These are phyloP conservation scores for Dalechampia spathulata DNA, from an alignment of 441 rosid species.

Conservation along the genomic window DNA sequence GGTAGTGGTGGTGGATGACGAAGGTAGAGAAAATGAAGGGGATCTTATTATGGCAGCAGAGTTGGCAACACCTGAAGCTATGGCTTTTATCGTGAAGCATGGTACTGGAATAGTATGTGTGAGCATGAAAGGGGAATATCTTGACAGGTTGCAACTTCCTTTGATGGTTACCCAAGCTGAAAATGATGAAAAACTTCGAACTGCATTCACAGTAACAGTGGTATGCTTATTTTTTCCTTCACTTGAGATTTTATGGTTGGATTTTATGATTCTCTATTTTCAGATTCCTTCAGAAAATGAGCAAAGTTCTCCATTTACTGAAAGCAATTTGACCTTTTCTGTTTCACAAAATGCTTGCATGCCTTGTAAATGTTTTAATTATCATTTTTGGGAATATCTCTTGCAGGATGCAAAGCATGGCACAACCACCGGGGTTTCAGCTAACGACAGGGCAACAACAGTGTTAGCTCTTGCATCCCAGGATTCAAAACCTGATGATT, in stretches of 20 bases:
- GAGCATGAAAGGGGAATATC: conserved; percentile 72
- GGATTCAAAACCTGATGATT: conserved; percentile 84
- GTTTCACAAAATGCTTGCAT: neutral
- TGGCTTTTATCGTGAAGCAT: conserved; percentile 94
- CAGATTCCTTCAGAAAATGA: neutral
- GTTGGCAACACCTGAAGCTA: conserved; percentile 79
- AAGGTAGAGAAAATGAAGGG: conserved; percentile 96
- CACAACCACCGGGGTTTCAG: conserved; percentile 94
- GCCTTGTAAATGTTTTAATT: neutral
- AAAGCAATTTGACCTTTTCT: neutral
- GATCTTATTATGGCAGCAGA: conserved; percentile 90
- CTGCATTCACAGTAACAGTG: conserved; percentile 95
- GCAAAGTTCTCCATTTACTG: neutral
- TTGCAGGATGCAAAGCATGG: conserved; percentile 88
- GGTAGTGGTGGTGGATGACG: conserved; percentile 89
- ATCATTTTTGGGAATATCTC: conserved; percentile 8
- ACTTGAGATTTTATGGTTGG: neutral
- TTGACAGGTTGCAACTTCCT: conserved; percentile 80
- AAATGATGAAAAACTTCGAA: conserved; percentile 77
- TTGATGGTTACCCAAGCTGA: conserved; percentile 73
- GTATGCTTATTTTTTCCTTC: conserved; percentile 33
- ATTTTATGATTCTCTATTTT: neutral
- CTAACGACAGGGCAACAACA: conserved; percentile 78
- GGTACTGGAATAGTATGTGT: conserved; percentile 94
- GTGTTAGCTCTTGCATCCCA: conserved; percentile 68